Evolutionary conservation across 805 yeast genomes (phyloP), one percentile per base, ranked within the genome.

Genomic region (Cyberlindnera maritima): DNA sequence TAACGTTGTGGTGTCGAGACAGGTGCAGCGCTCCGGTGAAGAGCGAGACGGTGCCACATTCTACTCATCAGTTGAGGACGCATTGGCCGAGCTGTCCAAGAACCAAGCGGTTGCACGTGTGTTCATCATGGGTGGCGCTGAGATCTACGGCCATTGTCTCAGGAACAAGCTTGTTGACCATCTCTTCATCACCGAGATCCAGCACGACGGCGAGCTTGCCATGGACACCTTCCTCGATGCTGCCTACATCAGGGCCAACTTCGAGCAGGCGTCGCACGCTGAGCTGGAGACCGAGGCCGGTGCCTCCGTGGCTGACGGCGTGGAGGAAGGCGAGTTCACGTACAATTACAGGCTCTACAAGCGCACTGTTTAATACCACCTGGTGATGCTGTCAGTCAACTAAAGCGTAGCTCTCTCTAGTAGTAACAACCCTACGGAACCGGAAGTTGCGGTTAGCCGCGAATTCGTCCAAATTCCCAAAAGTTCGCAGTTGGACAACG

Each of bases 111-210:
- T 84, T 18, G 85, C 80, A 41, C 77, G 79, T 40, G 73, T 94
- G 1, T 94, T 82, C 60, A 76, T 94, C 21, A 92, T 94, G 52
- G 99, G 99, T 3, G 99, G 99, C 1, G 94, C 91, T 0, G 91
- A 91, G 61, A 71, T 94, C 9, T 94, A 94, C 67, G 75, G 79
- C 43, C 72, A 79, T 34, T 72, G 82, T 13, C 45, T 67, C 44
- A 8, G 3, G 66, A 15, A 78, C 81, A 2, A 76, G 74, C 40
- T 68, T 11, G 80, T 83, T 1, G 76, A 76, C 39, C 73, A 80
- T 25, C 65, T 88, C 41, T 72, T 88, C 21, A 63, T 91, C 14
- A 90, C 97, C 0, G 91, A 88, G 60, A 76, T 91, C 26, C 56
- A 62, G 2, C 61, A 64, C n/a, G 58, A 59, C 11, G 55, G 56